Evolutionary conservation across 495 filamentous ascomycete species (phyloP), one percentile per base, ranked within the genome.

Genomic region (Podospora pseudoanserina): DNA sequence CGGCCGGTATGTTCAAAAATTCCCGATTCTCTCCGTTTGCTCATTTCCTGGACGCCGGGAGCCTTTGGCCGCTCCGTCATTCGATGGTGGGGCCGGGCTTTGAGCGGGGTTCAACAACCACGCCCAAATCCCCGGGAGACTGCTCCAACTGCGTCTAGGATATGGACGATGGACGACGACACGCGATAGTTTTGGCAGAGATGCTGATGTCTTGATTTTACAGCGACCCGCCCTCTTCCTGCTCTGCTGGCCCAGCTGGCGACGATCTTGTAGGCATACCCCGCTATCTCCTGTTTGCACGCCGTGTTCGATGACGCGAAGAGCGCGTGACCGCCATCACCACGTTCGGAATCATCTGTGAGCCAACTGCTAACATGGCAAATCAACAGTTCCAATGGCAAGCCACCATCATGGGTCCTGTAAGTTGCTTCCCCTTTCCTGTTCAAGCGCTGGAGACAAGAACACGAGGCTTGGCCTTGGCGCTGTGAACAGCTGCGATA

Each of bases 381-480:
- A 60, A 27, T 71, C 15, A 67, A 11, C 77, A 99, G 95, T 99
- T 99, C 78, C 95, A 98, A 88, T 99, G 95, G 95, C 95, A 99
- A 88, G 95, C 95, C 67, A 99, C 95, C 20, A 99, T 99, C 78
- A 99, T 99, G 95, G 95, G 95, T 83, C 95, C 95, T 78, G 94
- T 97, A 89, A 88, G 93, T 89, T 59, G 26, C 20, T 57, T 32
- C 61, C 54, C 60, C 65, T 62, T 32, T 63, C 60, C 30, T 56
- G 53, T 64, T 63, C 32, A 60, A 56, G 32, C 16, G 27, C 30
- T 7, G 16, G n/a, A n/a, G 30, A 26, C 26, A 30, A 61, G 39
- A 49, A 49, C 39, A 49, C 39, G 39, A 13, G 39, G 9, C 39
- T 49, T 49, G 39, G 39, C 39, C 39, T 49, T 49, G 39, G 39